Evolutionary conservation across 2,329 filamentous ascomycete species (phyloP).

Genomic region (Drechslerella stenobrocha): DNA sequence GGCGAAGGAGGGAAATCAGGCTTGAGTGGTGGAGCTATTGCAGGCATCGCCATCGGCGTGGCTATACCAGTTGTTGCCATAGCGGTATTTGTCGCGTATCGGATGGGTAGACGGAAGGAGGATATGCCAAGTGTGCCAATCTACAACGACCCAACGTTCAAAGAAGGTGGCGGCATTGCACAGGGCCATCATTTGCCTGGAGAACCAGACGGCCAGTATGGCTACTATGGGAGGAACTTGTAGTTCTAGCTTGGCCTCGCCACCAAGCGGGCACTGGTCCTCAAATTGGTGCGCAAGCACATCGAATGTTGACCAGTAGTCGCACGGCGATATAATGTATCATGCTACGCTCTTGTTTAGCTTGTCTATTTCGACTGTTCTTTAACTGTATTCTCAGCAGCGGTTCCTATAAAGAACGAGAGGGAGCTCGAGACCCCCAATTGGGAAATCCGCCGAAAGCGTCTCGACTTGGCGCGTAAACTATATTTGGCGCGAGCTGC

Average conservation of each 20-base stretch:
- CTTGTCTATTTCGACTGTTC: no score
- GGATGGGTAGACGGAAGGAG: conserved; percentile 11
- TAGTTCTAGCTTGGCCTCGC: no score
- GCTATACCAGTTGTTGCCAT: conserved; percentile 23
- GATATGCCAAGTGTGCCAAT: conserved; percentile 32
- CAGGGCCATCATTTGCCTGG: neutral
- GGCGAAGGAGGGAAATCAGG: neutral
- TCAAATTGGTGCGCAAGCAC: no score
- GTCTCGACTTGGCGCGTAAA: conserved; percentile 17
- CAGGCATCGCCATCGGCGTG: conserved; percentile 33
- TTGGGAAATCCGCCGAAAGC: conserved; percentile 14
- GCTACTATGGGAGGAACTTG: no score
- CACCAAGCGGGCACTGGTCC: no score
- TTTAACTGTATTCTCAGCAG: neutral
- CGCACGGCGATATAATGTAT: no score
- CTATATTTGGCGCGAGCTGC: conserved; percentile 22
- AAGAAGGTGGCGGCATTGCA: conserved; percentile 12
- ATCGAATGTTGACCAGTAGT: no score
- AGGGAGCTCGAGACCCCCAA: no score
- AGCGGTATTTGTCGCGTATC: conserved; percentile 30
- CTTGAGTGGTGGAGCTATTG: conserved; percentile 32
- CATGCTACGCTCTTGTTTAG: no score
- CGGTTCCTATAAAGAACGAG: conserved; percentile 11
- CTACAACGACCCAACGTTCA: conserved; percentile 29
- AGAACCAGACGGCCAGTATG: neutral